phyloP scores from a whole-genome alignment of 148 eudicot species.

The Euryodendron excelsum region DNA sequence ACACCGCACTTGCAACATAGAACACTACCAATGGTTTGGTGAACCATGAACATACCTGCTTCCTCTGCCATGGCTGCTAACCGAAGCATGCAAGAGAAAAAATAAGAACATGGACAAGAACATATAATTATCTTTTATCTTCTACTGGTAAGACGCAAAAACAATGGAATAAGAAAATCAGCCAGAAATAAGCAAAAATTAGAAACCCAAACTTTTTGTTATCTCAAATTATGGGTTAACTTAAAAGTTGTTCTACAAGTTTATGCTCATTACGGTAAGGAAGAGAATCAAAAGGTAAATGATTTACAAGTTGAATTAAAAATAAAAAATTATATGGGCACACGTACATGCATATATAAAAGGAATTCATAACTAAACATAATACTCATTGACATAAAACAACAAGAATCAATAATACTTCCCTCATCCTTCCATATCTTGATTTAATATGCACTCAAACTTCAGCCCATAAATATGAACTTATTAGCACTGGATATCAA shows the following conservation, averaged over 20 bases:
- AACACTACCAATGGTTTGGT: slow-evolving; percentile 57
- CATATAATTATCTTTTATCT: too few relatives aligned
- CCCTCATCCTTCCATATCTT: not conserved
- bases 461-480: not conserved
- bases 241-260: not conserved
- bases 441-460: not conserved
- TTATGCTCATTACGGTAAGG: not conserved
- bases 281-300: not conserved
- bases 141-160: not conserved
- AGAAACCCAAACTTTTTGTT: not conserved
- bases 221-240: not conserved
- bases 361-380: not conserved
- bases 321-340: too few relatives aligned
- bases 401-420: not conserved
- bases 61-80: slow-evolving; percentile 40
- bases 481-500: not conserved
- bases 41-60: slow-evolving; percentile 50
- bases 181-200: not conserved
- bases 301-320: not conserved
- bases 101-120: not conserved
- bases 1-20: slow-evolving; percentile 75
- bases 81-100: not conserved
- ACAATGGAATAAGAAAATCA: not conserved
- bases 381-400: not conserved
- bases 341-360: not conserved